These are phyloP conservation scores for Lepraria neglecta DNA, from an alignment of 495 filamentous ascomycete species.

Conservation along the genomic window DNA sequence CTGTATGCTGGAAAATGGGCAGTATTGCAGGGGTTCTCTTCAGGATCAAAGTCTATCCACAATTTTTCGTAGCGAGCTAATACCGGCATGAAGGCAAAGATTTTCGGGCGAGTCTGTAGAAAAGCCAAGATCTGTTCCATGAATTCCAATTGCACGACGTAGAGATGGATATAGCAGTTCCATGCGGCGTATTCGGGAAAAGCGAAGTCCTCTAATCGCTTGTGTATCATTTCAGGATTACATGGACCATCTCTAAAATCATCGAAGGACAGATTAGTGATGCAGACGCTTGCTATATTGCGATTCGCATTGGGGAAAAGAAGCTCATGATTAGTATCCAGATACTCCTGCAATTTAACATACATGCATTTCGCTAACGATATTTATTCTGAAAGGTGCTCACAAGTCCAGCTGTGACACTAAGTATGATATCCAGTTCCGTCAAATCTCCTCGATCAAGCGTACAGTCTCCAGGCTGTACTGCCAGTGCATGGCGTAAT, in stretches of 20 bases:
- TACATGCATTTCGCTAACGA: neutral
- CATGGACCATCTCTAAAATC: constrained; percentile 17
- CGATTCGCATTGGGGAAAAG: constrained; percentile 21
- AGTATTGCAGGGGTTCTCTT: neutral
- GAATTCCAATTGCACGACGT: constrained; percentile 10
- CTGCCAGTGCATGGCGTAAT: constrained; percentile 43
- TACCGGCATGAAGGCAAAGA: neutral
- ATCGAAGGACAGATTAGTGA: constrained; percentile 11
- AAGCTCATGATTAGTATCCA: constrained; percentile 27
- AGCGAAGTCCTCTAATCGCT: constrained; percentile 16
- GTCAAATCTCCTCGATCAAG: constrained; percentile 38
- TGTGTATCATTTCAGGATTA: constrained; percentile 19
- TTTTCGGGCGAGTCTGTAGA: constrained; percentile 18
- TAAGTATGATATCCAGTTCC: constrained; percentile 35
- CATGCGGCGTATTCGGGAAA: constrained; percentile 32
- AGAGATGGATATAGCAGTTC: constrained; percentile 30
- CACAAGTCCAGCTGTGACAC: constrained; percentile 47
- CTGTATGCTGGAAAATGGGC: neutral
- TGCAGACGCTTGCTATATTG: constrained; percentile 11
- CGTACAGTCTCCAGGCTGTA: constrained; percentile 26
- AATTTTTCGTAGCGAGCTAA: neutral
- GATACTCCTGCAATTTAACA: constrained; percentile 44
- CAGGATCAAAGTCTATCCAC: neutral
- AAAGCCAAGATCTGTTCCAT: constrained; percentile 25
- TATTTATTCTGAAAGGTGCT: constrained; percentile 40